Base-by-base conservation (phyloP, 495 filamentous ascomycete genomes). In the Penicillium simplicissimum region DNA sequence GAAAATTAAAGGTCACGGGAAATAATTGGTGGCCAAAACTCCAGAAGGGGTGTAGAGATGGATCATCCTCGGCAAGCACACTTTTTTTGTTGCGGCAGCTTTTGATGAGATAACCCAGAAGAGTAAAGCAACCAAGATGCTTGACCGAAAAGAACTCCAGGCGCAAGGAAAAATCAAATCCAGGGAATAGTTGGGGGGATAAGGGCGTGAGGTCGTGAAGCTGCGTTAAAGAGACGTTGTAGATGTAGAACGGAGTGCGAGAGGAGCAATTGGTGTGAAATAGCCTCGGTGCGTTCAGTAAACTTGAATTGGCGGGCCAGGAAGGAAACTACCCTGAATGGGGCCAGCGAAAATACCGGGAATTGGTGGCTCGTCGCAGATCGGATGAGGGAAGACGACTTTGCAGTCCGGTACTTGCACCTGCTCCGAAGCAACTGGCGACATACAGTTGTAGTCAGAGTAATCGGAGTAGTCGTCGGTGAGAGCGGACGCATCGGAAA, bases 381-480 rank as follows among this genome's bases (percentile, higher is more conserved):
- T 69, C 33, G 72, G 37, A 17, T 67, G 66, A 11, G 67, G 69
- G 52, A 74, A 71, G 17, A 71, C 66, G 34, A 71, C 65, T 59
- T 81, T 78, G 66, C 67, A 72, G 55, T 71, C 68, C 9, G 66
- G 56, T 23, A 76, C 70, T 40, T 71, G 65, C 33, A 76, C 71
- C 42, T 71, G 66, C 38, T 74, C 69, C 38, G 70, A 70, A 31
- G 70, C 66, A 6, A 69, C 54, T 13, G 79, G 78, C 45, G 78
- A 78, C 68, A 80, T 69, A 57, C 67, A 78, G 34, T 78, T 72
- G 47, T 75, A 48, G 57, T 80, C 77, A 28, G 74, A 64, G 42
- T 75, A 48, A 55, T 80, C 77, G 34, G 76, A 65, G 61, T 75
- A 76, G 47, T 78, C 76, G 64, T 79, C 76, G 31, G 78, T 81